Evolutionary conservation across 495 filamentous ascomycete genomes (phyloP).

Genomic region (Aspergillus ostianus): DNA sequence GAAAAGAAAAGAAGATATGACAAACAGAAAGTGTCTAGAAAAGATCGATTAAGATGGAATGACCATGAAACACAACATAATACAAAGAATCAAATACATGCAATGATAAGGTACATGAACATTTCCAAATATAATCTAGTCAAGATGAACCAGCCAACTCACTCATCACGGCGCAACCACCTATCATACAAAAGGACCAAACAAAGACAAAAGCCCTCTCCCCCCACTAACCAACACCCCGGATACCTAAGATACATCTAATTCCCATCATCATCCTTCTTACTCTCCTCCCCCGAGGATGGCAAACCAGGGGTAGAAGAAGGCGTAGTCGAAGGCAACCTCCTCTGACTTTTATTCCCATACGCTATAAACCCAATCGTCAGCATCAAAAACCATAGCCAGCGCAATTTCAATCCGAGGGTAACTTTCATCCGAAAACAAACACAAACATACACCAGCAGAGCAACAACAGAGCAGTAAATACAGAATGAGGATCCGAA

Average conservation of each 20-base stretch:
- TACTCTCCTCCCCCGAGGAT: neutral
- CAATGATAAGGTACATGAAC: no score
- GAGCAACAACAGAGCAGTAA: neutral
- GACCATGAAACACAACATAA: no score
- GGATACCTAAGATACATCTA: neutral
- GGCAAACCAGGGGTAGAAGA: neutral
- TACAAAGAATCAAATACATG: no score
- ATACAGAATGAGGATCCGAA: constrained; percentile 7
- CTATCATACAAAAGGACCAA: neutral
- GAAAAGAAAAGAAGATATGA: no score
- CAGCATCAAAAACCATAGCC: constrained; percentile 1
- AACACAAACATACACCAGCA: neutral
- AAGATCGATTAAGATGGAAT: no score
- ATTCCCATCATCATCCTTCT: neutral
- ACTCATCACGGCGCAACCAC: neutral
- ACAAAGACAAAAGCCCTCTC: neutral
- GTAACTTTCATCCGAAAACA: no score
- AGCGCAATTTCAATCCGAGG: no score
- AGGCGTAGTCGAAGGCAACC: constrained; percentile 5
- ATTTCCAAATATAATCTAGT: neutral
- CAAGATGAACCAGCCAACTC: neutral
- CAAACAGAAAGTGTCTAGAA: no score
- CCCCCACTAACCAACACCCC: neutral
- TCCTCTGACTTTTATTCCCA: constrained; percentile 24
- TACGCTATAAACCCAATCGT: constrained; percentile 17